Base-by-base conservation (phyloP, 495 filamentous ascomycete genomes). In the Penicillium macrosclerotiorum region DNA sequence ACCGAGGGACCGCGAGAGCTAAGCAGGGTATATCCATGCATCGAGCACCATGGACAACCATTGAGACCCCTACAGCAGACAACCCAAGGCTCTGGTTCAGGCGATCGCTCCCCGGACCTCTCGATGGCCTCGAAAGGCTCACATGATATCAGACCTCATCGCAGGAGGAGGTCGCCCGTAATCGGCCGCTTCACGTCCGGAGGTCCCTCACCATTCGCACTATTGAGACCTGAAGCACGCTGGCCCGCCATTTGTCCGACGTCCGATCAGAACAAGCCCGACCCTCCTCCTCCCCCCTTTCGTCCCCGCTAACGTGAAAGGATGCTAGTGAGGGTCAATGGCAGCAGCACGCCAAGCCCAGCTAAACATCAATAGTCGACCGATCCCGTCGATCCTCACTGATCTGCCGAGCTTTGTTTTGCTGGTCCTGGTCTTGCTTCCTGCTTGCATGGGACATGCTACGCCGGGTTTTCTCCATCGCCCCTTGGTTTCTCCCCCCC, bases 341-440 rank as follows among this genome's bases (percentile, higher is more conserved):
- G 60, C 63, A 62, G 62, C 55, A 52, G 32, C 43, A 48, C 51
- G 66, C 69, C 67, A 70, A 66, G 65, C 37, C 52, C 47, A 53
- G 57, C 68, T 67, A 67, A 69, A 63, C 57, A 65, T 60, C 69
- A 72, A 72, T 72, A 72, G 69, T 72, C 56, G 49, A 65, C 67
- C 59, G 68, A 72, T 72, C 68, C 55, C 47, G 68, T 67, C 67
- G 68, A 72, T 72, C 68, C 54, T 35, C 54, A 48, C 49, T 64
- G 62, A 68, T 65, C 61, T 59, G 52, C 61, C 54, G 52, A 52
- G 52, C 51, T 52, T 59, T 60, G 54, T 62, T 53, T 39, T 49
- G n/a, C n/a, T n/a, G n/a, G n/a, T n/a, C n/a, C n/a, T n/a, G n/a
- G n/a, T n/a, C n/a, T 49, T 30, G 25, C 38, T 49, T 22, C 22